Evolutionary conservation across 192 early-diverging fungal species (phyloP).

Genomic region (Bifiguratus adelaidae): DNA sequence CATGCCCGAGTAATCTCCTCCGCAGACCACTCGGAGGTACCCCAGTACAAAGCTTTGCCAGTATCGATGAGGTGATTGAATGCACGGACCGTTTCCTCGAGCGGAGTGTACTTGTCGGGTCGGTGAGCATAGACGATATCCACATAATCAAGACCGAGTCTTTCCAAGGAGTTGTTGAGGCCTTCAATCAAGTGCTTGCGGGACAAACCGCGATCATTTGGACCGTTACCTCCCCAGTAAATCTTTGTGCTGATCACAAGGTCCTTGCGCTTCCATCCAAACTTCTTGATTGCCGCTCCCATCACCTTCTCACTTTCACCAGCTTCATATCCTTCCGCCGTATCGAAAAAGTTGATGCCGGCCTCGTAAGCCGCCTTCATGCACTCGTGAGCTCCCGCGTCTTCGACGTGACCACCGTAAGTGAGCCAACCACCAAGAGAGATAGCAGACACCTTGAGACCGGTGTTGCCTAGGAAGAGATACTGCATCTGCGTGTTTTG

Average conservation of each 20-base stretch:
- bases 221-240: slow-evolving; percentile 61
- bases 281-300: slow-evolving; percentile 68
- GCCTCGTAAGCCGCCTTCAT: slow-evolving; percentile 56
- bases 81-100: slow-evolving; percentile 77
- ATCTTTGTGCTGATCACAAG: slow-evolving; percentile 76
- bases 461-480: slow-evolving; percentile 64
- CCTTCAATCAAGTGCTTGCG: slow-evolving; percentile 84
- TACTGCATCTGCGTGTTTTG: slow-evolving; percentile 86
- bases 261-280: slow-evolving; percentile 52
- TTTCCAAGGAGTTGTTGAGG: slow-evolving; percentile 51
- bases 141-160: slow-evolving; percentile 65
- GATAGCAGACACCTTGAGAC: slow-evolving; percentile 59
- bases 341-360: slow-evolving; percentile 77
- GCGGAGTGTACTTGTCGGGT: slow-evolving; percentile 50
- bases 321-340: slow-evolving; percentile 36
- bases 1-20: slow-evolving; percentile 67
- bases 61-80: slow-evolving; percentile 80
- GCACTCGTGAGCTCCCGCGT: slow-evolving; percentile 37
- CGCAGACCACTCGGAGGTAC: slow-evolving; percentile 74
- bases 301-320: slow-evolving; percentile 68
- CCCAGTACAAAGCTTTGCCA: slow-evolving; percentile 79
- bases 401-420: slow-evolving; percentile 41
- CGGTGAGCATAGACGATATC: slow-evolving; percentile 77
- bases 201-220: slow-evolving; percentile 74
- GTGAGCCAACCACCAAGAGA: slow-evolving; percentile 62